Evolutionary conservation across 495 filamentous ascomycete species (phyloP), one percentile per base, ranked within the genome.

Genomic region (Neurospora sp.): DNA sequence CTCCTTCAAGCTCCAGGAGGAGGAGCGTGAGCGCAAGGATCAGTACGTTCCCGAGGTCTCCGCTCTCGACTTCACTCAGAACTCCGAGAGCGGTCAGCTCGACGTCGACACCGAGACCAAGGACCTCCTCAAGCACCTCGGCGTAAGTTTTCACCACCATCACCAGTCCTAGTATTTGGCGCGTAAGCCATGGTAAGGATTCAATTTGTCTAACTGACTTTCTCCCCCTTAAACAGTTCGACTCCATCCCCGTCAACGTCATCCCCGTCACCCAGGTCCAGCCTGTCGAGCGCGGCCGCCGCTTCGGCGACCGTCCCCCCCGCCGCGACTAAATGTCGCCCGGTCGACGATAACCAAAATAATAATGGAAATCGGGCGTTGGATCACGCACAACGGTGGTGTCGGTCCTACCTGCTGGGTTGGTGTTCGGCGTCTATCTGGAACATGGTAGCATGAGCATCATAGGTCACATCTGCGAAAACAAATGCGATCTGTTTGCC

Each of bases 1-100:
- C 87, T 98, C 96, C 84, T 99, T 99, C 93, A 99, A 98, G 90
- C 92, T 99, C 71, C 96, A 99, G 89, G 96, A 99, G 88, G 96
- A 98, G 88, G 96, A 98, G 89, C 92, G 96, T 88, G 96, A 99
- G 88, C 91, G 96, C 82, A 99, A 99, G 92, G 96, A 99, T 89
- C 96, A 99, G 90, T 99, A 97, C 87, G 96, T 99, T 75, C 96
- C 96, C 77, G 96, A 99, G 86, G 87, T 99, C 79, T 98, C 96
- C 54, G 96, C 96, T 79, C 92, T 99, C 82, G 96, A 98, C 89
- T 96, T 97, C 87, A 91, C 91, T 79, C 92, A 95, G 87, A 90
- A 90, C 81, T 91, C 89, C 80, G 96, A 98, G 88, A 90, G 87
- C 81, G 96, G 96, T 77, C 90, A 92, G 83, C 88, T 99, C 81